Conservation (phyloP, 106 monocot genomes). For the Hemerocallis citrina region DNA sequence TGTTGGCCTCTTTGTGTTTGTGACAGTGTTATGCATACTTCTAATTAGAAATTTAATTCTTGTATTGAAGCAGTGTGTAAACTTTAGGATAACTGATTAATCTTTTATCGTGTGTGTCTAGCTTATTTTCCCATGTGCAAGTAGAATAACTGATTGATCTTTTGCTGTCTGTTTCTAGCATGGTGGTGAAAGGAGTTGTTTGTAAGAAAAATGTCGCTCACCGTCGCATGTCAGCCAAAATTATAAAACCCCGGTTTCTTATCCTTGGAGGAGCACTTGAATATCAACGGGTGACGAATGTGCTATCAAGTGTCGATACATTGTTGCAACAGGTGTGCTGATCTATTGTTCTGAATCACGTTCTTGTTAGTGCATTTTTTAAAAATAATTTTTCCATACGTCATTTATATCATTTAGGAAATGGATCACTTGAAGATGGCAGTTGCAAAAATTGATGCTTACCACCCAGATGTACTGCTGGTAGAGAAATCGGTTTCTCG, state of each 20-base stretch:
- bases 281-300: constrained; percentile 72
- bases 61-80: neutral
- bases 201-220: constrained; percentile 94
- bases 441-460: constrained; percentile 83
- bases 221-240: constrained; percentile 63
- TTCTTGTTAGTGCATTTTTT: neutral
- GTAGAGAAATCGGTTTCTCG: constrained; percentile 93
- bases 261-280: constrained; percentile 96
- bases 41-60: neutral
- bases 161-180: constrained; percentile 29
- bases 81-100: constrained; percentile 7
- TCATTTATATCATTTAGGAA: constrained; percentile 34
- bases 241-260: constrained; percentile 70
- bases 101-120: constrained; percentile 18
- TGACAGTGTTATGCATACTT: constrained; percentile 7
- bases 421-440: constrained; percentile 95
- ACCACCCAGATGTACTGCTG: constrained; percentile 75
- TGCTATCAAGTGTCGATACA: constrained; percentile 90
- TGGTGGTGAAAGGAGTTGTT: constrained; percentile 75
- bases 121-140: constrained; percentile 8
- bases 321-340: constrained; percentile 72
- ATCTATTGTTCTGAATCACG: neutral
- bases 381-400: neutral
- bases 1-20: neutral
- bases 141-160: constrained; percentile 6